Conservation (phyloP, 2,329 filamentous ascomycete genomes). For the Bretziella fagacearum region DNA sequence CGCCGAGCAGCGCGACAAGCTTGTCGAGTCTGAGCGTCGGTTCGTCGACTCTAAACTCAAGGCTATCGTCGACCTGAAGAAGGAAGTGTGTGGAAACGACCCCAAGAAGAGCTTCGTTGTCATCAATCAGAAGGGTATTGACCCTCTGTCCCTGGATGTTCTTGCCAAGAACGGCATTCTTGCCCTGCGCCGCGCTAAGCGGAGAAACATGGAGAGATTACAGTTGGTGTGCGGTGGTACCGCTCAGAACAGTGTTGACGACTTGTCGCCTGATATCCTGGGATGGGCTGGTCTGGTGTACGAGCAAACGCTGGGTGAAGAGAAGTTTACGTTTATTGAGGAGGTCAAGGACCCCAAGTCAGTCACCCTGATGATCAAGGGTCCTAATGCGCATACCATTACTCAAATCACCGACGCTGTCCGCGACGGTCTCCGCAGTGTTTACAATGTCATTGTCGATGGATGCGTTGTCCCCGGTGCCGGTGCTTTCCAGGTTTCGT, state of each 20-base stretch:
- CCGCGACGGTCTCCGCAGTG: conserved; percentile 80
- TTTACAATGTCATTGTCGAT: conserved; percentile 99
- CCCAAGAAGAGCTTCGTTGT: conserved; percentile 92
- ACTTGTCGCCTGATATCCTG: conserved; percentile 69
- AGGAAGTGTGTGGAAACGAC: conserved; percentile 87
- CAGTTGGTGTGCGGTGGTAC: conserved; percentile 85
- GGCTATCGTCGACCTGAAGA: conserved; percentile 96
- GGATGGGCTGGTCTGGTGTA: conserved; percentile 96
- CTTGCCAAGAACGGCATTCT: conserved; percentile 97
- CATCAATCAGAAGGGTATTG: conserved; percentile 98
- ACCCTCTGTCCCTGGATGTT: conserved; percentile 87
- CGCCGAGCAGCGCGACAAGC: conserved; percentile 91
- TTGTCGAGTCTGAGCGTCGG: conserved; percentile 89
- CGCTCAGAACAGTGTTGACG: conserved; percentile 92
- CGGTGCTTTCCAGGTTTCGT: conserved; percentile 91
- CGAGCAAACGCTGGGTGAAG: conserved; percentile 91
- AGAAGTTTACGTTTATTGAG: conserved; percentile 98
- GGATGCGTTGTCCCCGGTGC: conserved; percentile 85
- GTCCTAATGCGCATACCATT: conserved; percentile 92
- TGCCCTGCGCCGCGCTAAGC: conserved; percentile 83
- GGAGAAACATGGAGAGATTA: conserved; percentile 96
- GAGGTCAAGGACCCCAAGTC: conserved; percentile 98
- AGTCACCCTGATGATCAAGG: conserved; percentile 94
- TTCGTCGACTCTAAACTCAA: conserved; percentile 93
- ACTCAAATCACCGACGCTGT: conserved; percentile 93